Conservation (phyloP, 2,329 filamentous ascomycete species). For the Emmonsia crescens region DNA sequence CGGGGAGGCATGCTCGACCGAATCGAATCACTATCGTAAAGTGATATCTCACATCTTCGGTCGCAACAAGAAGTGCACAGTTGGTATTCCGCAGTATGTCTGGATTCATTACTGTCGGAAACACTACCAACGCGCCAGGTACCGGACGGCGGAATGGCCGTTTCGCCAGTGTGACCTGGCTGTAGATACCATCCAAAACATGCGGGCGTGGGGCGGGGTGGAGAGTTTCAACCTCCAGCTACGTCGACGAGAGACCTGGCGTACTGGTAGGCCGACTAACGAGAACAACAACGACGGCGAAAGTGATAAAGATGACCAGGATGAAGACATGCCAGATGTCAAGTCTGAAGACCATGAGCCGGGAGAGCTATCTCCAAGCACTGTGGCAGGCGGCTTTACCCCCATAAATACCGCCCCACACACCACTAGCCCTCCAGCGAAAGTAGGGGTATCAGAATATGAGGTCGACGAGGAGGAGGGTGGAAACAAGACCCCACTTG, state of each 20-base stretch:
- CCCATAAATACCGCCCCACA: neutral
- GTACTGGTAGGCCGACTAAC: conserved; percentile 2
- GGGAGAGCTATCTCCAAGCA: neutral
- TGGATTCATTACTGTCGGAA: conserved; percentile 74
- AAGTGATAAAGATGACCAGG: neutral
- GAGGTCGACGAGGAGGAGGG: neutral
- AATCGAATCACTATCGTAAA: conserved; percentile 50
- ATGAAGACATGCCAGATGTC: neutral
- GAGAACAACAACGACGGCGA: neutral
- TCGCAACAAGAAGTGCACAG: conserved; percentile 68
- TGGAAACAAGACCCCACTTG: neutral
- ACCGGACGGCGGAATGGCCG: conserved; percentile 51
- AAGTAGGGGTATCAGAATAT: neutral
- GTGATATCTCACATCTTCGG: conserved; percentile 74
- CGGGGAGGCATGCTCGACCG: conserved; percentile 16
- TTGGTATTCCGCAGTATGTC: conserved; percentile 54
- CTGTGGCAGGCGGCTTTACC: neutral
- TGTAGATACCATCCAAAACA: conserved; percentile 48
- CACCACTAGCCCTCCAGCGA: neutral
- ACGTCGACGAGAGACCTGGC: conserved; percentile 47
- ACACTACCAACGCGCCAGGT: conserved; percentile 67
- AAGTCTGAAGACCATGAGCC: neutral
- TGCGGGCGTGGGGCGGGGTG: conserved; percentile 54
- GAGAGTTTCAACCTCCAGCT: conserved; percentile 51
- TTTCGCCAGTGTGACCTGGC: conserved; percentile 54